Base-by-base conservation (phyloP, 2,329 filamentous ascomycete species). In the Neocucurbitaria cava region DNA sequence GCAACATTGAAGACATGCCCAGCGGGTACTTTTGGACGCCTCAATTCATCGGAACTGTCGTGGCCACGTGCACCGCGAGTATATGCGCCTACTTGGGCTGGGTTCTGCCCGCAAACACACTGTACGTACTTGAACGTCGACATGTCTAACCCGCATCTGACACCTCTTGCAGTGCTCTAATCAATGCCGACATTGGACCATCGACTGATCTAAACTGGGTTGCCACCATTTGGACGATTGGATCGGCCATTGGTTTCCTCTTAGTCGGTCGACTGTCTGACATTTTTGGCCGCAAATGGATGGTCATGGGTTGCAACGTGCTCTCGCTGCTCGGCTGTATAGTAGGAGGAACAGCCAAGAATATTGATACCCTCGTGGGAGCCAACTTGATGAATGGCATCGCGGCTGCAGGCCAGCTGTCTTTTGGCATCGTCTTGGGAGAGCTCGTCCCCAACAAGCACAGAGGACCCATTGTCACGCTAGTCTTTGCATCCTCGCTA, bases 31-130 rank as follows among this genome's bases (percentile, higher is more conserved):
- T 75, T 59, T 64, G 59, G 26, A 79, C 74, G 43, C 51, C 68
- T 2, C 71, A 76, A 39, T 80, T 80, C 54, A 67, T 80, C 30
- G 76, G 78, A 5, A 80, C 78, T 5, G 69, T 80, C 1, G 56
- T 65, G n/a, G 66, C 66, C 13, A 63, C 66, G 17, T 70, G 66
- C 39, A 56, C 54, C 24, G 65, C 60, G 23, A 59, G 54, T 17
- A 70, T 67, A 20, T 70, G 66, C 35, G 66, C 65, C 8, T 72
- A 70, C 55, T 59, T 70, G 3, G 68, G 68, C 40, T 70, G 66
- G 66, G 66, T 70, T 3, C 44, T 70, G 7, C 67, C 68, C 11
- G 65, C 68, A 8, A 71, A 70, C 35, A 71, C 66, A 26, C 59
- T 71, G 61, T 64, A 51, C 35, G 15, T n/a, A 6, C 28, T 11